phyloP scores from a whole-genome alignment of 1,139 yeast species.

The Eremothecium gossypii region DNA sequence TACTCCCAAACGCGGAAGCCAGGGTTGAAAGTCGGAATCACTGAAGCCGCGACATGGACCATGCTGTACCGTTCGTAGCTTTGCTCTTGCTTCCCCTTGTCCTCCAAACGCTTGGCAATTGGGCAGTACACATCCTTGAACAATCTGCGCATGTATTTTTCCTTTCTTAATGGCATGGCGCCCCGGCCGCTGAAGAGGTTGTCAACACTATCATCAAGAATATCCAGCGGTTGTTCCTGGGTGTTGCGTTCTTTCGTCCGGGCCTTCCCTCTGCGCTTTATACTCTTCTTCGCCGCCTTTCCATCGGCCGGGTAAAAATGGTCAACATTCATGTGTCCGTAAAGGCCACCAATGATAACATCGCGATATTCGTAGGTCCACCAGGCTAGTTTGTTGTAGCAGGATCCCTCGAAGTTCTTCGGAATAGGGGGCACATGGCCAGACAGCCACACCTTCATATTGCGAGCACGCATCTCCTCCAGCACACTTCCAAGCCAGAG shows the following conservation, averaged over 20 bases:
- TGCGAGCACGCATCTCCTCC: conserved; percentile 62
- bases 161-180: conserved; percentile 61
- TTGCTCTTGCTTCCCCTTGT: conserved; percentile 33
- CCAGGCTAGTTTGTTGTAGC: conserved; percentile 61
- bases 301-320: conserved; percentile 75
- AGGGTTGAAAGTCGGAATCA: conserved; percentile 82
- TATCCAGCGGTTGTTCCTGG: conserved; percentile 17
- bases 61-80: conserved; percentile 54
- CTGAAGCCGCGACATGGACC: conserved; percentile 62
- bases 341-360: conserved; percentile 70
- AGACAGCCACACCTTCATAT: conserved; percentile 75
- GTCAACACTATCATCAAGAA: conserved; percentile 12
- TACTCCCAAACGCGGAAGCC: conserved; percentile 82
- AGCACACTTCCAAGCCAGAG: conserved; percentile 71
- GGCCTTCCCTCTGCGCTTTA: conserved; percentile 20
- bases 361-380: conserved; percentile 81
- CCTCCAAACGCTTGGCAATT: conserved; percentile 18
- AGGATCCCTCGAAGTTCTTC: conserved; percentile 62
- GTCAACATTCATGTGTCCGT: conserved; percentile 84
- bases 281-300: conserved; percentile 43
- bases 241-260: conserved; percentile 9
- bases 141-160: conserved; percentile 47
- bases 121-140: conserved; percentile 44
- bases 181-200: conserved; percentile 33
- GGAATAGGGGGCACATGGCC: conserved; percentile 87